Evolutionary conservation across 2,329 filamentous ascomycete genomes (phyloP).

Genomic region (Cladophialophora carrionii): DNA sequence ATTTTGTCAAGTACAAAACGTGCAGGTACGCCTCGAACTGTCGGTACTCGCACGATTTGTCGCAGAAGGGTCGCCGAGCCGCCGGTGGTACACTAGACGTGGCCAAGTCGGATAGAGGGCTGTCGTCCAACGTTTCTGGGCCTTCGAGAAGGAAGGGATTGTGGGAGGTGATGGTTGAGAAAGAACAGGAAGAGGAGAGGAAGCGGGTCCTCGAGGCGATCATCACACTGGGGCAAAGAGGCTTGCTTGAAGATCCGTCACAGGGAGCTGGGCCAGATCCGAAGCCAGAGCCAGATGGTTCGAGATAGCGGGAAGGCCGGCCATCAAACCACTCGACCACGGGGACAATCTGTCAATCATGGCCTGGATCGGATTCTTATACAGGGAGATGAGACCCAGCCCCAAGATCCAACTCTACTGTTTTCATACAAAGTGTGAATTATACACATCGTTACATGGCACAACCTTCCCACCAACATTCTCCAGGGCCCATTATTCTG

Average conservation of each 20-base stretch:
- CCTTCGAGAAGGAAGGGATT: conserved; percentile 45
- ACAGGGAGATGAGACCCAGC: neutral
- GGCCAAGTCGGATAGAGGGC: neutral
- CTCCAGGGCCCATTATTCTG: neutral
- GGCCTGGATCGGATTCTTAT: neutral
- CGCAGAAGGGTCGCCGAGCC: conserved; percentile 4
- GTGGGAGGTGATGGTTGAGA: conserved; percentile 50
- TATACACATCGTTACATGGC: neutral
- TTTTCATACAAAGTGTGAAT: neutral
- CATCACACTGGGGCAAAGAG: conserved; percentile 48
- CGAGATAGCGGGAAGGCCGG: neutral
- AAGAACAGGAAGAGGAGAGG: conserved; percentile 49
- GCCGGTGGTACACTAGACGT: neutral
- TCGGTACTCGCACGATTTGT: conserved; percentile 47
- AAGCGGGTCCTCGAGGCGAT: conserved; percentile 50
- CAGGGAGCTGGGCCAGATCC: neutral
- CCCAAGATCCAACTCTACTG: neutral
- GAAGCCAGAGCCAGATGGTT: neutral
- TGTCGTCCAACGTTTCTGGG: conserved; percentile 15
- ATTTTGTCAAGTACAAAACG: conserved; percentile 48
- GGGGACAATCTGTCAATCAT: neutral
- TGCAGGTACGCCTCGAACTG: conserved; percentile 50
- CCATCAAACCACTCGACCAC: neutral
- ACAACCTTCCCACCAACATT: neutral
- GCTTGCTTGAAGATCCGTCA: conserved; percentile 42